Base-by-base conservation (phyloP, 2,329 filamentous ascomycete genomes). In the Paraconiothyrium brasiliense region DNA sequence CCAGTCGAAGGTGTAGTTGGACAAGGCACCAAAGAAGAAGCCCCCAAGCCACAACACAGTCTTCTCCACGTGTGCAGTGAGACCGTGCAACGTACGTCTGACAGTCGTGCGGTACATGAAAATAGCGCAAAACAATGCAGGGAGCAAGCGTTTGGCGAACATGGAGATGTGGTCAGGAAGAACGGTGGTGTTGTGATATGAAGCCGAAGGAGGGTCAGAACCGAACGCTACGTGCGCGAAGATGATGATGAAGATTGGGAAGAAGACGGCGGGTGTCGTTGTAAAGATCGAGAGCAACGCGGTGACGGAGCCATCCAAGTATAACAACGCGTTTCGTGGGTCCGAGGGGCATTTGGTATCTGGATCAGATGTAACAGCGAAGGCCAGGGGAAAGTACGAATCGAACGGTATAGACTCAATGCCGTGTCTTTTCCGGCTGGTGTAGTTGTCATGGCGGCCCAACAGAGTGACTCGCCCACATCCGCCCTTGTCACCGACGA, bases 1-100 rank as follows among this genome's bases (percentile, higher is more conserved):
- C 82, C 92, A 91, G 65, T 92, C 91, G 71, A 98, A 92, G 0
- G 95, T 97, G 78, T 97, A 95, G 77, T 98, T 98, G 68, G 94
- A 94, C 65, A 98, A 81, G 1, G 92, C 90, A 16, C 94, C 94
- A 48, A 97, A 88, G 90, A 95, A 98, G 74, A 91, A 93, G 13
- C 89, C 90, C 0, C 93, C 93, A 1, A 98, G 84, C 90, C 93
- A 98, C 34, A 98, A 83, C 1, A 97, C 77, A 0, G 92, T 91
- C 83, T 96, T 97, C 74, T 97, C 94, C 48, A 97, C 69, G 71
- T 96, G 94, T 0, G 93, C 92, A 0, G 86, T 90, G 5, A 97
- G 83, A 1, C 89, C 90, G 1, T 77, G 80, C 39, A 97, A 84
- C 0, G 92, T 89, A 50, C 91, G 90, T 16, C 88, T 85, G n/a